These are phyloP conservation scores for Zelopaecilomyces penicillatus DNA, from an alignment of 2,329 filamentous ascomycete species.

Conservation along the genomic window DNA sequence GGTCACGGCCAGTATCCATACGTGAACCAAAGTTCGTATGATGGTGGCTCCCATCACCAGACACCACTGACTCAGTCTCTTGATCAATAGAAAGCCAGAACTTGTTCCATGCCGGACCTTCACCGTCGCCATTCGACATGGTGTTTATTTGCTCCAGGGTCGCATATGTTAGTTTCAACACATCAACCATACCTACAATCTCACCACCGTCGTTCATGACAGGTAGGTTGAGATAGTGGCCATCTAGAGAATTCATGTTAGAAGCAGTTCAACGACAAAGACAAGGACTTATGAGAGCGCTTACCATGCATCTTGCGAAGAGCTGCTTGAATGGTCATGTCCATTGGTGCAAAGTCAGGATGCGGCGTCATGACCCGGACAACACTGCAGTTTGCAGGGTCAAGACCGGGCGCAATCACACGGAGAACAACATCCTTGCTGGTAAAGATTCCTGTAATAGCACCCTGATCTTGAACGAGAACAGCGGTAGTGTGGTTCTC, in stretches of 20 bases:
- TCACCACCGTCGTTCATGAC: conserved; percentile 97
- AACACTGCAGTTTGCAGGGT: conserved; percentile 91
- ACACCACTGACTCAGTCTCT: conserved; percentile 93
- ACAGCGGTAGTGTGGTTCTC: conserved; percentile 97
- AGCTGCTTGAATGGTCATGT: conserved; percentile 98
- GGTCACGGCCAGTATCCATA: conserved; percentile 63
- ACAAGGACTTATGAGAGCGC: conserved; percentile 24
- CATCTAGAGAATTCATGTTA: conserved; percentile 49
- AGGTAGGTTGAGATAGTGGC: conserved; percentile 93
- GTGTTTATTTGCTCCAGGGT: conserved; percentile 97
- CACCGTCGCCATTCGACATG: conserved; percentile 79
- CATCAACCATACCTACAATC: conserved; percentile 99
- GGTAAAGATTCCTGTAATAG: conserved; percentile 97
- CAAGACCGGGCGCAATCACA: conserved; percentile 92
- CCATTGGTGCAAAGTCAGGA: conserved; percentile 94
- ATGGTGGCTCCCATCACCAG: conserved; percentile 73
- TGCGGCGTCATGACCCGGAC: conserved; percentile 99
- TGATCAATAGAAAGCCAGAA: conserved; percentile 97
- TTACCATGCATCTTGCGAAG: conserved; percentile 97
- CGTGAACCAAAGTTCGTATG: conserved; percentile 58
- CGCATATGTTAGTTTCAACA: conserved; percentile 95
- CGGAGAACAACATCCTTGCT: conserved; percentile 98
- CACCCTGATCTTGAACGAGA: conserved; percentile 90
- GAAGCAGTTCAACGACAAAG: conserved; percentile 8
- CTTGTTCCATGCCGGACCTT: conserved; percentile 98